Percentiles rank a stretch among this genome's conserved stretches.
Evolutionary conservation across 805 yeast genomes (phyloP).

Genomic region (Geotrichum ghanense): DNA sequence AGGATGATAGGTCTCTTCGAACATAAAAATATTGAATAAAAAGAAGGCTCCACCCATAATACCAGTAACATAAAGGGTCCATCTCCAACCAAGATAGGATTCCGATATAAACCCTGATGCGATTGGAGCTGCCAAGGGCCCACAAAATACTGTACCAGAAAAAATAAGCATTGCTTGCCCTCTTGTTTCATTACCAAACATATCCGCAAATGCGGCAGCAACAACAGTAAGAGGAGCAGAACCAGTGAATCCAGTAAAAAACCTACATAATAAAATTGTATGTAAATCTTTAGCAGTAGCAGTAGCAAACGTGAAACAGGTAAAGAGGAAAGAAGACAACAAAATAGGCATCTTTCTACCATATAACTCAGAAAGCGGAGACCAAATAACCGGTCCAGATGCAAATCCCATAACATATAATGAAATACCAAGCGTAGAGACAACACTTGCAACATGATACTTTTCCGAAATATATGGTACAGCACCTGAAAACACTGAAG

Average conservation of each 20-base stretch:
- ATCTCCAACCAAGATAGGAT: conserved; percentile 67
- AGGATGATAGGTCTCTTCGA: conserved; percentile 65
- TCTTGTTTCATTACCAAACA: conserved; percentile 52
- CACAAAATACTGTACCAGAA: conserved; percentile 60
- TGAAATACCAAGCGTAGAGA: conserved; percentile 66
- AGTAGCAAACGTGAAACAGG: conserved; percentile 54
- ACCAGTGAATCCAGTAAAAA: conserved; percentile 71
- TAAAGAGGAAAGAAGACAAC: conserved; percentile 43
- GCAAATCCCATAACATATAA: conserved; percentile 90
- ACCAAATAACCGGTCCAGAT: conserved; percentile 84
- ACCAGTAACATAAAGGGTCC: conserved; percentile 66
- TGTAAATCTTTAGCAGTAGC: conserved; percentile 75
- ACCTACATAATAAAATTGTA: conserved; percentile 65
- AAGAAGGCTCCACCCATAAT: conserved; percentile 40
- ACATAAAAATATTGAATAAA: conserved; percentile 32
- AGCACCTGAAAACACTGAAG: conserved; percentile 70
- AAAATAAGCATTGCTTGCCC: conserved; percentile 70
- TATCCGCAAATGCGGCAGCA: conserved; percentile 80
- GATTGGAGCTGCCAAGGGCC: conserved; percentile 78
- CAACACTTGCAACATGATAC: conserved; percentile 53
- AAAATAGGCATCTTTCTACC: conserved; percentile 59
- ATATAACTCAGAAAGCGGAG: conserved; percentile 70
- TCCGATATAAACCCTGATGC: conserved; percentile 57
- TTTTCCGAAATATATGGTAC: conserved; percentile 35
- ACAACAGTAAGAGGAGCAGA: conserved; percentile 79